Conservation (phyloP, 176 grass and related monocot species). For the Paspalum notatum region DNA sequence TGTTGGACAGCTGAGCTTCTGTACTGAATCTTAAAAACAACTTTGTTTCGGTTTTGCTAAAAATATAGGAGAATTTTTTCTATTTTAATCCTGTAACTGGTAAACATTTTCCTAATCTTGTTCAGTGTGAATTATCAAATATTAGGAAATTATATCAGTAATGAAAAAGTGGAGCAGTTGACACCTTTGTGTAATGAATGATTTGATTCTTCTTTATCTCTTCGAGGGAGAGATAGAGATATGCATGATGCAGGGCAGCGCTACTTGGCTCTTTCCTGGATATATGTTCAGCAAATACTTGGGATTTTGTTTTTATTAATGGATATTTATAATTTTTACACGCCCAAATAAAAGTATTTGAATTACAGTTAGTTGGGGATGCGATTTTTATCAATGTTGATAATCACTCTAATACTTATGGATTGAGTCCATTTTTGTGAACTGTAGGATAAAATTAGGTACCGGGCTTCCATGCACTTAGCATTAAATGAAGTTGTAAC, state of each 20-base stretch:
- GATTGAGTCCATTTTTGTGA: neutral
- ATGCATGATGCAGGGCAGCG: too few relatives aligned
- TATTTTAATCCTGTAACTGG: neutral
- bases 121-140: neutral
- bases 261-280: too few relatives aligned
- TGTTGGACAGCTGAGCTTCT: neutral
- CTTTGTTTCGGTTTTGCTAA: neutral
- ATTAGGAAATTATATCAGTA: too few relatives aligned
- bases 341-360: too few relatives aligned
- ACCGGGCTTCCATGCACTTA: neutral
- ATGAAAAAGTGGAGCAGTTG: neutral
- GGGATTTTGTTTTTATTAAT: too few relatives aligned
- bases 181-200: neutral
- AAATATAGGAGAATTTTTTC: neutral
- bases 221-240: too few relatives aligned
- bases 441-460: neutral
- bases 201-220: neutral
- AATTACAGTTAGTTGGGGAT: too few relatives aligned
- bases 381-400: too few relatives aligned
- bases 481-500: neutral
- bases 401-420: neutral
- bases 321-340: too few relatives aligned
- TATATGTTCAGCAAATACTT: too few relatives aligned
- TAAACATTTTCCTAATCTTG: neutral
- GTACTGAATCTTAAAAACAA: constrained; percentile 13